Evolutionary conservation across 345 rosid species (phyloP), one percentile per base, ranked within the genome.

Genomic region (Eucalyptus polybractea): DNA sequence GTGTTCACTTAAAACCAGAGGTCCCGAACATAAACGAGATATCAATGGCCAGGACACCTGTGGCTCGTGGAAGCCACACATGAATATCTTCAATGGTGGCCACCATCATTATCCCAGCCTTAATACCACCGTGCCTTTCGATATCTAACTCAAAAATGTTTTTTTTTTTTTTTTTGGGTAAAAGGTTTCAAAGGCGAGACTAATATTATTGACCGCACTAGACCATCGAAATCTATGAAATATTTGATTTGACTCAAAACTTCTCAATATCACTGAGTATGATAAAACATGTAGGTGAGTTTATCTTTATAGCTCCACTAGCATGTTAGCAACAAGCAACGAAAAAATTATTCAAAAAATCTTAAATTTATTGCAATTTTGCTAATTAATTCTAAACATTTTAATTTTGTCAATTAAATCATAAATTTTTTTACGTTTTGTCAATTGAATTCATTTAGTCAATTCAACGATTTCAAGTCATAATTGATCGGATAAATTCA

Each of bases 311-410:
- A 69, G 25, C 44, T 69, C 44, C 44, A 9, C 25, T 2, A 6
- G 13, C 3, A 22, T 21, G 83, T 40, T 76, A 21, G 27, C 5
- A 76, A 13, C 2, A 4, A 22, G 15, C 11, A 15, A 65, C 0
- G 6, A 13, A 24, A 24, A 56, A 10, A 24, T 56, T 24, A 4
- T 56, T 25, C 0, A 56, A 56, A 56, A 56, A 56, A 19, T 9
- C 1, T 0, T 56, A 24, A 56, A 56, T 4, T 0, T 25, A 56
- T 24, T 24, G 10, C 1, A 56, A 9, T 56, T 56, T 56, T 56
- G 0, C 0, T 22, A 24, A 56, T 56, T 22, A 24, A 4, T 24
- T 24, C 0, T 24, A 56, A 56, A 56, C 0, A 0, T 56, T 56
- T 56, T 56, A 56, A 24, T 56, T 2, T 2, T 24, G 29, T 56